These are phyloP conservation scores for Dittrichia graveolens DNA, from an alignment of 129 eudicot genomes.

Conservation along the genomic window DNA sequence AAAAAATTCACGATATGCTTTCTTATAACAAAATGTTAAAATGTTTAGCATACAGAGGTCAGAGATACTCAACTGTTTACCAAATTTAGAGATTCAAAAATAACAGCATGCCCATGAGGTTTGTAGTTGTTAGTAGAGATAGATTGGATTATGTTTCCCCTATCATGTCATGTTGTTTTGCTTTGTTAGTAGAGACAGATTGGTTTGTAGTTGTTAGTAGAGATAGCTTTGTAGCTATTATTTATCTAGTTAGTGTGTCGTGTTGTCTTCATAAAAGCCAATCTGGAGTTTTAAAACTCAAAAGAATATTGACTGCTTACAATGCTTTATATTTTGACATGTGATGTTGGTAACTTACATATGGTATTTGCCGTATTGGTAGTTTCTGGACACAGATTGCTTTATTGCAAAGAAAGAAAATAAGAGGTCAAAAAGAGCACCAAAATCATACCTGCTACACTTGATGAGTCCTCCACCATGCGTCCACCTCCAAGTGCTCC, in stretches of 20 bases:
- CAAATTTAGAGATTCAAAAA: neutral
- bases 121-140: neutral
- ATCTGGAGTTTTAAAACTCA: constrained; percentile 7
- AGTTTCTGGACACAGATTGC: neutral
- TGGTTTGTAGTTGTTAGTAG: too few relatives aligned
- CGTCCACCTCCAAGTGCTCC: constrained; percentile 99
- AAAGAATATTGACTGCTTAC: constrained; percentile 1
- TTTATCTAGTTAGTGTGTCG: neutral
- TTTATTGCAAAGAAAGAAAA: neutral
- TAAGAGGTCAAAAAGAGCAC: constrained; percentile 6
- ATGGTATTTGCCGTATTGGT: neutral
- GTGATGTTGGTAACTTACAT: neutral
- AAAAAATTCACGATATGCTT: too few relatives aligned
- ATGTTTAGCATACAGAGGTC: neutral
- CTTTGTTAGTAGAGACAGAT: neutral
- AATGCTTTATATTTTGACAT: neutral
- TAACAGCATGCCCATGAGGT: neutral
- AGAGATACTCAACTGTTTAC: neutral
- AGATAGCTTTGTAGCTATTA: too few relatives aligned
- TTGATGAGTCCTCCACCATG: constrained; percentile 92
- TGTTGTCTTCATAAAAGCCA: constrained; percentile 7
- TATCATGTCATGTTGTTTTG: neutral
- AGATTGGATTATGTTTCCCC: neutral
- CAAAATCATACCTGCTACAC: constrained; percentile 65
- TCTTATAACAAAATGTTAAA: too few relatives aligned